Base-by-base conservation (phyloP, 768 basidiomycete species). In the Xerocomus brunneocitrinus region DNA sequence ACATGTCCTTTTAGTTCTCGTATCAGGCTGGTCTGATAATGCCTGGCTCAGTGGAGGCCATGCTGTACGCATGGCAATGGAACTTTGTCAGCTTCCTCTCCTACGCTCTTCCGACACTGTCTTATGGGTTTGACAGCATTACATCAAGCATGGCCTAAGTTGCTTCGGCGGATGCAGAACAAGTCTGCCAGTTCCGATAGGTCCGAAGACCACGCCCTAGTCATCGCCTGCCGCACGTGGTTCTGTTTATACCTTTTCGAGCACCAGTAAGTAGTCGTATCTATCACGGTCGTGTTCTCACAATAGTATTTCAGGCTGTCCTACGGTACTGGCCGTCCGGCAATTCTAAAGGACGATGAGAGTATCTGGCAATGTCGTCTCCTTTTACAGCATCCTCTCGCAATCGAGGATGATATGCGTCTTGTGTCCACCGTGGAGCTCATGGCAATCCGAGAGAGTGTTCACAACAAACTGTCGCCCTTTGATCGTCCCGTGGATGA, bases 11-110 rank as follows among this genome's bases (percentile, higher is more conserved):
- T 22, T 53, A 94, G 91, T 95, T 53, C 77, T 97, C 47, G 84
- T 95, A 19, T 89, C 94, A 34, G 92, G 93, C 5, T 98, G 92
- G 88, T 93, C 91, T 16, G 91, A 95, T 60, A 91, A 91, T 62
- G 91, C 91, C n/a, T 95, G 93, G 93, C 69, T 97, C 34, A 92
- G 88, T 59, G 90, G 91, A 9, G 93, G 91, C 9, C 95, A 97
- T 71, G 95, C 95, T n/a, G 92, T 97, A 8, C 81, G 94, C 47
- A 94, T 98, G 91, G 94, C 91, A 38, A 84, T 97, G 78, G 95
- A 98, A 65, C 75, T 95, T 49, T 92, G 91, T 90, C 65, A 67
- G 84, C 70, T 49, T 25, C 8, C 32, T 56, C 30, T 58, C 35
- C 50, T 14, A 27, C 42, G 13, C 36, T 34, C 42, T 46, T 50